A percentile compares a stretch with the other conserved stretches of the same genome.
These are phyloP conservation scores for Ogataea ramenticola DNA, from an alignment of 805 yeast species.

Conservation along the genomic window DNA sequence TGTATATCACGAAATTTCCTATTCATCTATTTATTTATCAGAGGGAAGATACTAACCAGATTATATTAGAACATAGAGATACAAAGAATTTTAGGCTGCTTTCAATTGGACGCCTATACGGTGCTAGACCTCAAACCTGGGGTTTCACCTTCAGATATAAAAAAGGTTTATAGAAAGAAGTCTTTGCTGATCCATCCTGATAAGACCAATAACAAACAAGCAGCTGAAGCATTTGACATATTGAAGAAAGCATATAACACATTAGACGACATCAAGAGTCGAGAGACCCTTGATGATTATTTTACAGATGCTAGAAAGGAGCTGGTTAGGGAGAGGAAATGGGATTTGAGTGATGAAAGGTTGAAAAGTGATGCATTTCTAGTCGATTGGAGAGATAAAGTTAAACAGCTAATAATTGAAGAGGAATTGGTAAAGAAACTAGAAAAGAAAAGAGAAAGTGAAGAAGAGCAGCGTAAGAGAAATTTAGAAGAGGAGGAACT, in stretches of 20 bases:
- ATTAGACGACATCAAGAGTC: conserved; percentile 29
- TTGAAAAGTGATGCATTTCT: conserved; percentile 27
- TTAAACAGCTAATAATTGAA: conserved; percentile 37
- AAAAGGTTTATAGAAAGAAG: conserved; percentile 45
- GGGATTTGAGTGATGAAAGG: conserved; percentile 31
- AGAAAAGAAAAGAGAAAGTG: conserved; percentile 33
- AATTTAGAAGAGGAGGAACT: conserved; percentile 25
- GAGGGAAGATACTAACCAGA: too few relatives aligned
- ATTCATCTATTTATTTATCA: too few relatives aligned
- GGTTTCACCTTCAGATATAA: conserved; percentile 31
- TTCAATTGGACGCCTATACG: conserved; percentile 46
- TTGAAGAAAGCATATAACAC: conserved; percentile 47
- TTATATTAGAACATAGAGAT: conserved; percentile 47
- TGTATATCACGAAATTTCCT: too few relatives aligned
- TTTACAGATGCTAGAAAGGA: conserved; percentile 36
- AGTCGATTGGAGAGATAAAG: conserved; percentile 33
- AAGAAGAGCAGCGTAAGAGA: conserved; percentile 31
- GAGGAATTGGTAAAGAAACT: conserved; percentile 36
- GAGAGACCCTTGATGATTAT: conserved; percentile 35
- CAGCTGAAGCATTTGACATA: conserved; percentile 57
- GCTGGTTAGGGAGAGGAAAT: conserved; percentile 28
- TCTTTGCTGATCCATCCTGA: conserved; percentile 68
- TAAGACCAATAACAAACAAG: conserved; percentile 45
- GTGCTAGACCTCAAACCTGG: conserved; percentile 42
- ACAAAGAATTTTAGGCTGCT: conserved; percentile 40